phyloP scores from a whole-genome alignment of 352 stramenopile species.

The Thalassiosira pacifica region DNA sequence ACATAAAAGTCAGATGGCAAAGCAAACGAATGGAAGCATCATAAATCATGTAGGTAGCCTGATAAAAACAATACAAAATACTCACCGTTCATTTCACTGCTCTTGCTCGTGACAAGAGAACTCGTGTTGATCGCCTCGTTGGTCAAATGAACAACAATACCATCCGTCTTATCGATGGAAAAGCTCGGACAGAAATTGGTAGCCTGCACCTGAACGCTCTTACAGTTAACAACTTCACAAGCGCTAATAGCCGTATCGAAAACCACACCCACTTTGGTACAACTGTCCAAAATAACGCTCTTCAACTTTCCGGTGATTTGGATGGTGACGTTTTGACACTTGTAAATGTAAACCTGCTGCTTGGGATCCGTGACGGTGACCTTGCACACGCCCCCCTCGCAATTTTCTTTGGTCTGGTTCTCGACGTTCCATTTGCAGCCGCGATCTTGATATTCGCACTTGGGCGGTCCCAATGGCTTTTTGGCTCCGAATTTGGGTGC shows the following conservation, averaged over 20 bases:
- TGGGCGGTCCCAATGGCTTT: slow-evolving; percentile 72
- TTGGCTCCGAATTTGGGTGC: slow-evolving; percentile 18
- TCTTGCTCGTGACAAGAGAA: slow-evolving; percentile 96
- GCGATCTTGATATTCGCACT: slow-evolving; percentile 90
- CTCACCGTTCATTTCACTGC: slow-evolving; percentile 90
- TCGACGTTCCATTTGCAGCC: slow-evolving; percentile 98
- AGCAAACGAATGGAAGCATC: too few species aligned
- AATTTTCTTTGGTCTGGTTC: slow-evolving; percentile 90
- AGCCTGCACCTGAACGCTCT: slow-evolving; percentile 95
- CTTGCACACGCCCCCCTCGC: slow-evolving; percentile 87
- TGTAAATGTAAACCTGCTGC: slow-evolving; percentile 96
- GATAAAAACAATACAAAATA: slow-evolving; percentile 1
- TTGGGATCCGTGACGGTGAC: slow-evolving; percentile 93
- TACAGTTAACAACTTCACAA: slow-evolving; percentile 98
- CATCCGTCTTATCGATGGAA: slow-evolving; percentile 99
- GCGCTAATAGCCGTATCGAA: slow-evolving; percentile 96
- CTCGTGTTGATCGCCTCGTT: slow-evolving; percentile 89
- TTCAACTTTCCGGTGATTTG: slow-evolving; percentile 98
- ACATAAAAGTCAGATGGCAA: too few species aligned
- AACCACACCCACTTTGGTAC: slow-evolving; percentile 95
- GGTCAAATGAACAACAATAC: slow-evolving; percentile 95
- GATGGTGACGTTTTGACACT: slow-evolving; percentile 94
- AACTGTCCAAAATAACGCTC: slow-evolving; percentile 95
- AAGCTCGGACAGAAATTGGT: slow-evolving; percentile 94
- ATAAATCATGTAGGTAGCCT: too few species aligned